phyloP scores from a whole-genome alignment of 768 basidiomycete genomes.

The Scleroderma bovista region DNA sequence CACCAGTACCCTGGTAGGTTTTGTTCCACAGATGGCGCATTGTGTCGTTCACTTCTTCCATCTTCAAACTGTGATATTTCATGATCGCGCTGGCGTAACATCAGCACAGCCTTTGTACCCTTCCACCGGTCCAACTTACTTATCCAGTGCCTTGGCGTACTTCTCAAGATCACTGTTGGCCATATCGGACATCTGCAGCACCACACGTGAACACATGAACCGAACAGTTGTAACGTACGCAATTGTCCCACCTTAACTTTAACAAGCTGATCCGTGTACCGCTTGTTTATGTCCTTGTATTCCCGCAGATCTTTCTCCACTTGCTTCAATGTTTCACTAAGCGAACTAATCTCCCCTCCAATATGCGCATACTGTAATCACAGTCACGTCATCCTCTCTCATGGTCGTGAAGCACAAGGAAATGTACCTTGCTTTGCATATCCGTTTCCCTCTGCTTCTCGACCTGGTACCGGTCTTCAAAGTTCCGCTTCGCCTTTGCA shows the following conservation, averaged over 20 bases:
- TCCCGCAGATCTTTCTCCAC: slow-evolving; percentile 72
- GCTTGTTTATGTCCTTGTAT: slow-evolving; percentile 81
- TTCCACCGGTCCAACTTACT: slow-evolving; percentile 44
- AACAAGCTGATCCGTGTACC: slow-evolving; percentile 86
- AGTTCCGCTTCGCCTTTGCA: slow-evolving; percentile 76
- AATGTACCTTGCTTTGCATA: slow-evolving; percentile 59
- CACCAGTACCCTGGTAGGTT: slow-evolving; percentile 97
- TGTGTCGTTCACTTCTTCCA: slow-evolving; percentile 99
- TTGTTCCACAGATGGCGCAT: slow-evolving; percentile 98
- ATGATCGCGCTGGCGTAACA: slow-evolving; percentile 77
- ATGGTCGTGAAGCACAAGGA: slow-evolving; percentile 3
- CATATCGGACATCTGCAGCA: slow-evolving; percentile 86
- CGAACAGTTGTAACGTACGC: background rate
- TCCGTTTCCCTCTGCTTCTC: slow-evolving; percentile 71
- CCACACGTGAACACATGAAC: background rate
- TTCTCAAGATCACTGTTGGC: slow-evolving; percentile 97
- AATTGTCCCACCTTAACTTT: slow-evolving; percentile 78
- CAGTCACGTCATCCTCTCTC: background rate
- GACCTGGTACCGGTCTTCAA: slow-evolving; percentile 70
- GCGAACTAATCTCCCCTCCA: slow-evolving; percentile 76
- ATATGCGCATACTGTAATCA: slow-evolving; percentile 64
- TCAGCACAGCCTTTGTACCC: slow-evolving; percentile 7
- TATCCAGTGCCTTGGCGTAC: slow-evolving; percentile 95
- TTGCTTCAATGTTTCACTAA: slow-evolving; percentile 58
- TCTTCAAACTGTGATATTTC: slow-evolving; percentile 95